phyloP scores from a whole-genome alignment of 169 alveolate species.

The Eimeria acervulina region DNA sequence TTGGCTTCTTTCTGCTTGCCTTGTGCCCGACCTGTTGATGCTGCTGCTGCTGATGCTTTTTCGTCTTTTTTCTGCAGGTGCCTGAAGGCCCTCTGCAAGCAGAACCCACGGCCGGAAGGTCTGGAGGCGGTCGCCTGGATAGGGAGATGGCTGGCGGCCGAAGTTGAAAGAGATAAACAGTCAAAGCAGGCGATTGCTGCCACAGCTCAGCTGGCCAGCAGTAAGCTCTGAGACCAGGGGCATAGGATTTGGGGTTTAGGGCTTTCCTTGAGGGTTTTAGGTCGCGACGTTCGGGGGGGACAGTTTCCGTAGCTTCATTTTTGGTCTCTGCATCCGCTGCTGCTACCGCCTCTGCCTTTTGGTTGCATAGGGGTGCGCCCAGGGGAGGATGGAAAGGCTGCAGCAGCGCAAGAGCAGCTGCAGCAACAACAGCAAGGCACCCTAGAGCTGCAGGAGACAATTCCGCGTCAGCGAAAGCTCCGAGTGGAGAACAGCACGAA shows the following conservation, averaged over 20 bases:
- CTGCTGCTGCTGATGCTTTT: background rate
- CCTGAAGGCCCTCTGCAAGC: constrained; percentile 21
- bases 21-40: background rate
- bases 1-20: background rate
- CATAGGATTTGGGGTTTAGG: background rate
- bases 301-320: background rate
- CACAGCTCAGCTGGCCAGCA: background rate
- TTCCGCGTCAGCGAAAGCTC: background rate
- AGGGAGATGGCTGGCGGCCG: constrained; percentile 29
- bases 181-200: constrained; percentile 1
- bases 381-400: constrained; percentile 31
- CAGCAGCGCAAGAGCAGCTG: background rate
- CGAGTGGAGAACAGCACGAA: background rate
- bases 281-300: too few relatives aligned
- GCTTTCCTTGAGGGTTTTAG: background rate
- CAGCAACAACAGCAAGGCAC: constrained; percentile 19
- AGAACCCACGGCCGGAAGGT: constrained; percentile 47
- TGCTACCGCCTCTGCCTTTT: background rate
- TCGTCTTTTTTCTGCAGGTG: constrained; percentile 24
- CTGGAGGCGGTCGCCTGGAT: constrained; percentile 55
- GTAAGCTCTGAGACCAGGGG: background rate
- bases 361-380: constrained; percentile 56
- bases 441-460: background rate
- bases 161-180: constrained; percentile 23
- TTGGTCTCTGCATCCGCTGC: background rate